Conservation (phyloP, 1,284 basidiomycete species). For the Trichosporon inkin region DNA sequence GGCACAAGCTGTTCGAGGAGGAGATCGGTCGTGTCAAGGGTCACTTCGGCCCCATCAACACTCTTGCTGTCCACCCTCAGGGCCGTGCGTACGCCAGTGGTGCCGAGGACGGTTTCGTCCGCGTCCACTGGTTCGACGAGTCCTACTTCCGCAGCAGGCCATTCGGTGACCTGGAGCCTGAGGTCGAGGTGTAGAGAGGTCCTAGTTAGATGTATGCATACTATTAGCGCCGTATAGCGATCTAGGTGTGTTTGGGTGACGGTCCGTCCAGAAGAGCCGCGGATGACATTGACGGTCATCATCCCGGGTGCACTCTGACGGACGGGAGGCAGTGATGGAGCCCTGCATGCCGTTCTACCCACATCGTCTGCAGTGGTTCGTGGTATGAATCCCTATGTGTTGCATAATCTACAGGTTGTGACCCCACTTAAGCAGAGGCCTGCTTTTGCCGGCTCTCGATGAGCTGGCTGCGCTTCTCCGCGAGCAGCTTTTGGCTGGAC, state of each 20-base stretch:
- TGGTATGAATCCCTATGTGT: constrained; percentile 1
- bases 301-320: background rate
- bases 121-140: constrained; percentile 83
- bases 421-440: background rate
- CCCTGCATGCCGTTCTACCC: background rate
- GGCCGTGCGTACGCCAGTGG: constrained; percentile 90
- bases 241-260: background rate
- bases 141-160: constrained; percentile 83
- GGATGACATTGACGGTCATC: too few relatives aligned
- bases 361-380: background rate
- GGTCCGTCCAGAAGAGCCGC: background rate
- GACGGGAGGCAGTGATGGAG: background rate
- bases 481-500: constrained; percentile 3
- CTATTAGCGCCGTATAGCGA: constrained; percentile 2
- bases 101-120: constrained; percentile 92
- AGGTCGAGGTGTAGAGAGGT: constrained; percentile 46
- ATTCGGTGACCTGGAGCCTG: constrained; percentile 81
- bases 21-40: constrained; percentile 96
- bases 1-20: constrained; percentile 98
- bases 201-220: constrained; percentile 9
- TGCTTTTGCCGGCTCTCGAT: constrained; percentile 6
- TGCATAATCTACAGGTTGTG: constrained; percentile 8
- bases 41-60: constrained; percentile 93
- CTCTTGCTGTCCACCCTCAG: constrained; percentile 88
- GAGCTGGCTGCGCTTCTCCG: constrained; percentile 6